These are phyloP conservation scores for Penicillium desertorum DNA, from an alignment of 495 filamentous ascomycete species.

Conservation along the genomic window DNA sequence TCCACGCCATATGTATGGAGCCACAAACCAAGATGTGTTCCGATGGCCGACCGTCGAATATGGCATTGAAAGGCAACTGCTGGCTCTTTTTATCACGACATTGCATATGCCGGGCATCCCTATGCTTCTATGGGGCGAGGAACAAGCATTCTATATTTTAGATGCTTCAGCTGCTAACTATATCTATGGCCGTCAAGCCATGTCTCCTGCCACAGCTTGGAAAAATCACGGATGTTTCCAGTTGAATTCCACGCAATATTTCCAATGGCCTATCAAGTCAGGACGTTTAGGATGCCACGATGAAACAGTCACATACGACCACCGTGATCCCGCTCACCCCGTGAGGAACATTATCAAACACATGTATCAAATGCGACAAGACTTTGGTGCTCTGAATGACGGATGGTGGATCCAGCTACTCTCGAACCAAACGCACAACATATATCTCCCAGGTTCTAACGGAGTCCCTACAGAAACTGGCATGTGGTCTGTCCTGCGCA, in stretches of 20 bases:
- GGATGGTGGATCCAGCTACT: slow-evolving; percentile 61
- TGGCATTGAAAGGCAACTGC: slow-evolving; percentile 60
- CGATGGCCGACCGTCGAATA: slow-evolving; percentile 67
- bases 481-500: slow-evolving; percentile 64
- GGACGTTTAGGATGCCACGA: slow-evolving; percentile 61
- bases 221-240: slow-evolving; percentile 67
- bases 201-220: slow-evolving; percentile 68
- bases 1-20: slow-evolving; percentile 69
- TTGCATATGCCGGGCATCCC: slow-evolving; percentile 67
- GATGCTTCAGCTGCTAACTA: slow-evolving; percentile 70
- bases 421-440: slow-evolving; percentile 56
- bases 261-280: slow-evolving; percentile 57
- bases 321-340: slow-evolving; percentile 68
- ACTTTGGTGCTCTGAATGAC: slow-evolving; percentile 62
- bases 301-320: slow-evolving; percentile 57
- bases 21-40: slow-evolving; percentile 74
- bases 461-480: slow-evolving; percentile 60
- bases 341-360: slow-evolving; percentile 65
- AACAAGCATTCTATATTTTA: slow-evolving; percentile 66
- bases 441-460: slow-evolving; percentile 55
- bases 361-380: slow-evolving; percentile 62
- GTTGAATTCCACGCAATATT: slow-evolving; percentile 56
- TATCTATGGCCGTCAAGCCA: slow-evolving; percentile 67
- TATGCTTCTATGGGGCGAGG: slow-evolving; percentile 66
- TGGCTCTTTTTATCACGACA: slow-evolving; percentile 64